phyloP scores from a whole-genome alignment of 305 asterid genomes.

The Fraxinus greggii region DNA sequence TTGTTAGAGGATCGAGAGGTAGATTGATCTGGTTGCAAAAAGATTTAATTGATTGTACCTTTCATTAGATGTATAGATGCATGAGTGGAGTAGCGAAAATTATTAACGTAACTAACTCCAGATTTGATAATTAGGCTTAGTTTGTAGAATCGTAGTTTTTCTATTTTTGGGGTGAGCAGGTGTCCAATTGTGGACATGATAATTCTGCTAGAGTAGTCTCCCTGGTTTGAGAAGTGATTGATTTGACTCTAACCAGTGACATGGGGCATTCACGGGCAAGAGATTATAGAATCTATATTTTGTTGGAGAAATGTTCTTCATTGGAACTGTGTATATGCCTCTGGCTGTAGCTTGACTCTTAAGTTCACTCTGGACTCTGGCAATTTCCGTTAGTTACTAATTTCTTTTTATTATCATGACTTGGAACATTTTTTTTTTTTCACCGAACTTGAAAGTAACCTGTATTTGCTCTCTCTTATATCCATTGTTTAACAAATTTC shows the following conservation, averaged over 20 bases:
- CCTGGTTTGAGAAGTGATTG: not conserved
- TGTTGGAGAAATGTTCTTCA: not conserved
- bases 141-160: not conserved
- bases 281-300: not conserved
- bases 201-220: not conserved
- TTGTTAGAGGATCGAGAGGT: not conserved
- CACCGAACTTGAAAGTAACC: not conserved
- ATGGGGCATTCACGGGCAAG: not conserved
- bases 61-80: not conserved
- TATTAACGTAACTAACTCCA: not conserved
- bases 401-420: not conserved
- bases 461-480: not conserved
- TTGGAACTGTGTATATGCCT: not conserved
- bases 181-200: not conserved
- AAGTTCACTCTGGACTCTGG: not conserved
- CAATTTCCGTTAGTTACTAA: not conserved
- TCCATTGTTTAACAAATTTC: not conserved
- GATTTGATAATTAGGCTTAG: not conserved
- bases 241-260: not conserved
- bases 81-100: not conserved
- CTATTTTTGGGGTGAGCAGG: not conserved
- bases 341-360: not conserved
- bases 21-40: slow-evolving; percentile 6
- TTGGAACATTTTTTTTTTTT: not conserved
- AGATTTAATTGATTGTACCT: not conserved